Evolutionary conservation across 208 protist genomes (phyloP).

Genomic region (Herpetomonas tarakana): DNA sequence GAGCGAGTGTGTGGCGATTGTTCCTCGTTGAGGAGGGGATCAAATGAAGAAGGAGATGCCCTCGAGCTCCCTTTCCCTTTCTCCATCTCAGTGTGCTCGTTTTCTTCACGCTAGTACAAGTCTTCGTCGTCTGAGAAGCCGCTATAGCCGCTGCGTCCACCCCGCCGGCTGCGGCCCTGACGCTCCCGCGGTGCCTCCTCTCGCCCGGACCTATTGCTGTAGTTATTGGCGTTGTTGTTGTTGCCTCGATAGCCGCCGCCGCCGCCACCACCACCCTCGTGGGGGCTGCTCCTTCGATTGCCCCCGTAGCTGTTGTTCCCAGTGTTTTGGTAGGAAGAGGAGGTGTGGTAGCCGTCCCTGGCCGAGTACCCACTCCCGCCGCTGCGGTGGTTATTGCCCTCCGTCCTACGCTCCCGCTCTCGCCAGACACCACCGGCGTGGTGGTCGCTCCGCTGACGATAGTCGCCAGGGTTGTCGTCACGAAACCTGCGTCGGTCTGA

Average conservation of each 20-base stretch:
- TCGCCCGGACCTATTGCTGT: background rate
- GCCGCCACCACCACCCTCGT: background rate
- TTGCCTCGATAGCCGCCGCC: constrained; percentile 8
- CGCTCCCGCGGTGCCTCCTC: background rate
- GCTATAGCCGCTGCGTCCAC: constrained; percentile 10
- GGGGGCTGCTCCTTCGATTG: background rate
- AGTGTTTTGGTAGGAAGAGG: background rate
- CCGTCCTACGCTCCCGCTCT: too few species aligned
- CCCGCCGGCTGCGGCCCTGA: constrained; percentile 5
- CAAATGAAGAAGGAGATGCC: too few species aligned
- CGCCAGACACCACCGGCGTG: too few species aligned
- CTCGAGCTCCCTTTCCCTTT: too few species aligned
- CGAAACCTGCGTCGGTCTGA: too few species aligned
- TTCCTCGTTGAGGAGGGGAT: too few species aligned
- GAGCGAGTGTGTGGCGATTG: too few species aligned
- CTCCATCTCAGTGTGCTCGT: too few species aligned
- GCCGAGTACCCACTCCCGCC: background rate
- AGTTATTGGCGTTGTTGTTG: constrained; percentile 11
- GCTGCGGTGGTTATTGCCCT: background rate
- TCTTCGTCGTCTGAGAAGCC: constrained; percentile 27
- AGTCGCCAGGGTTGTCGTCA: too few species aligned
- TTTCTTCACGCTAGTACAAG: constrained; percentile 40
- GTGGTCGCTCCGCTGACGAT: too few species aligned
- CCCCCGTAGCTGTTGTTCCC: background rate
- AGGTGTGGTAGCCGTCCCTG: background rate